Conservation (phyloP, 352 stramenopile species). For the Phytophthora uliginosa region DNA sequence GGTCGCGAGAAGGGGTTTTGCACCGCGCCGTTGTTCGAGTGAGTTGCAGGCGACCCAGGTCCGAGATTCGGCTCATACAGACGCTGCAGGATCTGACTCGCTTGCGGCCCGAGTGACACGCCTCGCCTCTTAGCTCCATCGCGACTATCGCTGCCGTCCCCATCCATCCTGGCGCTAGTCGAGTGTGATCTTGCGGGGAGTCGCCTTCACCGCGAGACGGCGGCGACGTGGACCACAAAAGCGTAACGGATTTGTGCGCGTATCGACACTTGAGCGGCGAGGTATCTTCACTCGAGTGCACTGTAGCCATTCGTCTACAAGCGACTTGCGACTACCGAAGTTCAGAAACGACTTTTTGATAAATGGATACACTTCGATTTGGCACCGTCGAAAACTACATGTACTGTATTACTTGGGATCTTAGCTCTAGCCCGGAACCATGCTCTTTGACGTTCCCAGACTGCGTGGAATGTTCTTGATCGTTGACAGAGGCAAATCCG, state of each 20-base stretch:
- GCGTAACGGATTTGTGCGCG: conserved; percentile 5
- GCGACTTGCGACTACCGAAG: conserved; percentile 23
- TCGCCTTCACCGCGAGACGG: conserved; percentile 10
- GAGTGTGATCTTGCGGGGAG: conserved; percentile 18
- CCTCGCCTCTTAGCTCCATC: conserved; percentile 69
- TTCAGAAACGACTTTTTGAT: conserved; percentile 2
- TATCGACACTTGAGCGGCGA: conserved; percentile 11
- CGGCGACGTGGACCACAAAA: conserved; percentile 1
- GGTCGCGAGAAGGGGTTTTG: conserved; percentile 13
- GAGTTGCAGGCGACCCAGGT: conserved; percentile 19
- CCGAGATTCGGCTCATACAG: conserved; percentile 75
- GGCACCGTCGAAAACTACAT: too few species aligned
- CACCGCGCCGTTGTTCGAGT: background rate
- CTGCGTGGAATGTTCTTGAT: too few species aligned
- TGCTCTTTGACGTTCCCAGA: too few species aligned
- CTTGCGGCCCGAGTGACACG: conserved; percentile 57
- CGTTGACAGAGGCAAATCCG: too few species aligned
- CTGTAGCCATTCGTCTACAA: conserved; percentile 16
- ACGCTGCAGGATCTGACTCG: conserved; percentile 72
- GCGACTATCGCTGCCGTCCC: conserved; percentile 23
- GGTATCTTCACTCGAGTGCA: conserved; percentile 13
- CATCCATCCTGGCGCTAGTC: conserved; percentile 8
- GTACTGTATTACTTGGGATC: too few species aligned
- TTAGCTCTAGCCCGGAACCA: too few species aligned
- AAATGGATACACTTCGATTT: too few species aligned